Evolutionary conservation across 805 yeast genomes (phyloP).

Genomic region (Candida peoriensis): DNA sequence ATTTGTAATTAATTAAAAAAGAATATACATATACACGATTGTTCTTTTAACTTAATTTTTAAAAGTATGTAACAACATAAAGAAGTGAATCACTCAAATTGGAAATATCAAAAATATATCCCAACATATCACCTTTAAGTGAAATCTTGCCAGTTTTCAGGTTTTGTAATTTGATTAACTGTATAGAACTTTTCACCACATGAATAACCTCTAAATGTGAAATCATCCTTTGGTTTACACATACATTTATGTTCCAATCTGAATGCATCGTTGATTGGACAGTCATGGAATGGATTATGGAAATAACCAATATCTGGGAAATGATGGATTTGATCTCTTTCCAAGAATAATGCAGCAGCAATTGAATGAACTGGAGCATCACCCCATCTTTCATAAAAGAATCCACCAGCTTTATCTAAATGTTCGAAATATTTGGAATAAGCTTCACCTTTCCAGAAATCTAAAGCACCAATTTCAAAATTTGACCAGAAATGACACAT

Average conservation of each 20-base stretch:
- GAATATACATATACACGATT: too few species aligned
- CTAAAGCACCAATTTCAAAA: constrained; percentile 65
- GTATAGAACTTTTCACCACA: constrained; percentile 63
- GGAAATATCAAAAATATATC: not conserved
- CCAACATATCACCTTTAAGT: constrained; percentile 12
- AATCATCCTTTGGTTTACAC: constrained; percentile 66
- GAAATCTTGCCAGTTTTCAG: constrained; percentile 64
- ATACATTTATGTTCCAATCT: constrained; percentile 60
- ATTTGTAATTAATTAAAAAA: too few species aligned
- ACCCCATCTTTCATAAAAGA: constrained; percentile 83
- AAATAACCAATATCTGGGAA: constrained; percentile 69
- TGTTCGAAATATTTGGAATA: constrained; percentile 53
- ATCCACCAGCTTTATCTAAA: constrained; percentile 67
- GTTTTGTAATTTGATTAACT: constrained; percentile 50
- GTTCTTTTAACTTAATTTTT: too few species aligned
- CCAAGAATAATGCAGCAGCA: constrained; percentile 55
- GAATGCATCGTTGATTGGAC: constrained; percentile 65
- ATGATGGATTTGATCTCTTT: constrained; percentile 53
- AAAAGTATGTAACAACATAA: not conserved
- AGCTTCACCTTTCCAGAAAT: constrained; percentile 51
- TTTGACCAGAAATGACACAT: constrained; percentile 72
- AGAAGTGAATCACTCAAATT: not conserved
- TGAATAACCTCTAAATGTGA: constrained; percentile 74
- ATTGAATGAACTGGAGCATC: constrained; percentile 80
- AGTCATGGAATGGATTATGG: constrained; percentile 58